These are phyloP conservation scores for Yamadazyma phyllophila DNA, from an alignment of 805 yeast species.

Conservation along the genomic window DNA sequence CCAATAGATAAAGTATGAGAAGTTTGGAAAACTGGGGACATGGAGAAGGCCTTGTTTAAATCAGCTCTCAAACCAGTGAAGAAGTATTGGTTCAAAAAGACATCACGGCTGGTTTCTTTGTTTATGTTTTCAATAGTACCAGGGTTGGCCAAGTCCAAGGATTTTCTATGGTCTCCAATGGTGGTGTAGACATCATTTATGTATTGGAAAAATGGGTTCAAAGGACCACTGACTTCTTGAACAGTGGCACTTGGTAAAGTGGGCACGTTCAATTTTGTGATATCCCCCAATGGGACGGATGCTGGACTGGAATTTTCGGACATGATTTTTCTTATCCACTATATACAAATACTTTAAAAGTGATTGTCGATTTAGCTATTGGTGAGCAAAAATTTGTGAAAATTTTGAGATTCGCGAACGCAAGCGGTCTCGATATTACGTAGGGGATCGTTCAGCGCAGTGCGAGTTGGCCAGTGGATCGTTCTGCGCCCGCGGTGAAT, in stretches of 20 bases:
- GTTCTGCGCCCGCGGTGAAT: too few relatives aligned
- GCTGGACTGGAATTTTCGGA: constrained; percentile 17
- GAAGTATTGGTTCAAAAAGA: constrained; percentile 81
- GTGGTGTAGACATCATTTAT: constrained; percentile 72
- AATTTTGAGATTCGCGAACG: constrained; percentile 2
- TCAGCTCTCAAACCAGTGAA: constrained; percentile 97
- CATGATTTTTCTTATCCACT: constrained; percentile 7
- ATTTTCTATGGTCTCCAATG: constrained; percentile 72
- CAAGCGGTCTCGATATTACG: constrained; percentile 1
- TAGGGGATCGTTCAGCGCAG: not conserved
- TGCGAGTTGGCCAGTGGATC: too few relatives aligned
- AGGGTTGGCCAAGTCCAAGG: constrained; percentile 83
- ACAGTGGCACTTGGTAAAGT: constrained; percentile 59
- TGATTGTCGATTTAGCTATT: constrained; percentile 5
- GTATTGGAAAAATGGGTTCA: constrained; percentile 76
- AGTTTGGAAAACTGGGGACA: constrained; percentile 95
- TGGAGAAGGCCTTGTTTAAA: constrained; percentile 82
- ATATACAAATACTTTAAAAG: constrained; percentile 4
- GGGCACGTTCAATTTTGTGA: constrained; percentile 54
- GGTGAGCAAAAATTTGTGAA: constrained; percentile 5
- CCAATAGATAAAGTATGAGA: constrained; percentile 92
- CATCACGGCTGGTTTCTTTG: constrained; percentile 93
- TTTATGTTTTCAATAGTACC: constrained; percentile 92
- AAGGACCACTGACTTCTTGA: constrained; percentile 48
- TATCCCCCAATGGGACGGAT: constrained; percentile 56